Percentiles rank a stretch among this genome's conserved stretches.
Evolutionary conservation across 1,284 basidiomycete genomes (phyloP).

Genomic region (Tilletia caries): DNA sequence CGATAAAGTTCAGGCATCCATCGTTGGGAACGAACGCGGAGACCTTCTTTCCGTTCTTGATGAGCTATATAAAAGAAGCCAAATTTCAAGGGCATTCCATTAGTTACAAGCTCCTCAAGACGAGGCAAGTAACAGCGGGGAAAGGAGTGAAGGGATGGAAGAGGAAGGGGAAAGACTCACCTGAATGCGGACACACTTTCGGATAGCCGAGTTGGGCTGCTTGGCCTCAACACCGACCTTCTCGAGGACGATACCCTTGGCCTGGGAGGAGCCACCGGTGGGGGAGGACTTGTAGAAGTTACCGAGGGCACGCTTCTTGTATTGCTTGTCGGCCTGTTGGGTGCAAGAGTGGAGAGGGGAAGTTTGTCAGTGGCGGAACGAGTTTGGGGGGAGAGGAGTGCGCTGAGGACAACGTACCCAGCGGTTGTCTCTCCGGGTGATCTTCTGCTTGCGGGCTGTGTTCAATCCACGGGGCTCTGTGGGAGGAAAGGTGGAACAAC

Average conservation of each 20-base stretch:
- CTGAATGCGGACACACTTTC: slow-evolving; percentile 98
- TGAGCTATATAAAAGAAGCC: slow-evolving; percentile 64
- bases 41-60: slow-evolving; percentile 99
- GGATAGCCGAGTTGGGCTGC: slow-evolving; percentile 99
- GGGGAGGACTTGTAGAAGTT: slow-evolving; percentile 99
- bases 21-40: slow-evolving; percentile 66
- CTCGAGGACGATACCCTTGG: slow-evolving; percentile 99
- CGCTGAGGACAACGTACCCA: slow-evolving; percentile 61
- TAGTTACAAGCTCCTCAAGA: too few relatives aligned
- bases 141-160: neutral
- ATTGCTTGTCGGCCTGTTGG: slow-evolving; percentile 89
- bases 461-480: slow-evolving; percentile 92
- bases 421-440: slow-evolving; percentile 88
- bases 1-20: slow-evolving; percentile 89
- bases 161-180: too few relatives aligned
- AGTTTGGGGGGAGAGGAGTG: neutral
- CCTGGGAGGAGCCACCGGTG: slow-evolving; percentile 98
- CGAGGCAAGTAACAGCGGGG: too few relatives aligned
- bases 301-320: slow-evolving; percentile 99
- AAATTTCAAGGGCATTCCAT: too few relatives aligned
- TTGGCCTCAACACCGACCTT: slow-evolving; percentile 87
- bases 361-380: neutral
- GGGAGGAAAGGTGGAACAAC: neutral
- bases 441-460: slow-evolving; percentile 97
- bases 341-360: neutral